Base-by-base conservation (phyloP, 495 filamentous ascomycete genomes). In the Penicillium subrubescens region DNA sequence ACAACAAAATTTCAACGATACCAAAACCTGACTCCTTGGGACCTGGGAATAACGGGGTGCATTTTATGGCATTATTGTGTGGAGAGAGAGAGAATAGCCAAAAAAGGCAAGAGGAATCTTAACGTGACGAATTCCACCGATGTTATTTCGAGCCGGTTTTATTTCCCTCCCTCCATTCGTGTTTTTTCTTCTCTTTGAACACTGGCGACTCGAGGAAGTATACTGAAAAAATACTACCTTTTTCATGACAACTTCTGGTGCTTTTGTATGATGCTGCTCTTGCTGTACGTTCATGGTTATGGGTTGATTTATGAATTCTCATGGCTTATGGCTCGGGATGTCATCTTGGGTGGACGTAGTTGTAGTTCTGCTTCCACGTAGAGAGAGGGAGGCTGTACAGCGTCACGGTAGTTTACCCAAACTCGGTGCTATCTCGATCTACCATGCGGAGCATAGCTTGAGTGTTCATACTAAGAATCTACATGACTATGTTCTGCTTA, bases 1-100 rank as follows among this genome's bases (percentile, higher is more conserved):
- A 73, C 64, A 73, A 74, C 69, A 75, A 75, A 68, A 74, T 72
- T 66, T 70, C 60, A 76, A 73, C 71, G 76, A 80, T 79, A 80
- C 77, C 76, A 78, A 76, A 56, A 71, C 70, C 67, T 75, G 74
- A 75, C 64, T 64, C 68, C 62, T 70, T 73, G 64, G 71, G 71
- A 70, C 66, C 66, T 67, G 62, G 69, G 65, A 62, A 71, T 67
- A 21, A 52, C 55, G 67, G 66, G 68, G 71, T 73, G 74, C 73
- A 76, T 71, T 71, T 68, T 60, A 65, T 71, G 67, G 61, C 66
- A 73, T 68, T 67, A 63, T 64, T 59, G 61, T 59, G 61, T 67
- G 70, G 72, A 74, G 60, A 61, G 51, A 34, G n/a, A n/a, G 27
- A 34, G n/a, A 54, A 8, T 6, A 8, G 15, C 27, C 5, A 54